A percentile compares a stretch with the other conserved stretches of the same genome.
Conservation (phyloP, 352 stramenopile genomes). For the Pythium volutum region DNA sequence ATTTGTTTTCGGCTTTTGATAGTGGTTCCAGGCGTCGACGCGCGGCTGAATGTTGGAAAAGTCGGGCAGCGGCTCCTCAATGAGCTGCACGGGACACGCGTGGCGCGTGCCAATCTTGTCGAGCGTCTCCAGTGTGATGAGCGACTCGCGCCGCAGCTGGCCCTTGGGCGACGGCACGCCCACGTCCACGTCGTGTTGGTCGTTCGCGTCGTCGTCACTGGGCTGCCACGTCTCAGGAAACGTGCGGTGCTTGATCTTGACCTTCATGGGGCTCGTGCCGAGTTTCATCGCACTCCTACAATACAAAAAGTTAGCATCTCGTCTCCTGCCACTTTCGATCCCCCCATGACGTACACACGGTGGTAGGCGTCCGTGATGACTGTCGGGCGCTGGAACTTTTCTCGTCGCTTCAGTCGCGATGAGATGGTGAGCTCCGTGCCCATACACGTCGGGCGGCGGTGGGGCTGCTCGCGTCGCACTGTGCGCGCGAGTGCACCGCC, state of each 20-base stretch:
- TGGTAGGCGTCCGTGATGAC: slow-evolving; percentile 69
- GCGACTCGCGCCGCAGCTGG: slow-evolving; percentile 44
- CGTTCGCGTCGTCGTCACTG: slow-evolving; percentile 3
- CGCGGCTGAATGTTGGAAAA: slow-evolving; percentile 52
- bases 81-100: slow-evolving; percentile 62
- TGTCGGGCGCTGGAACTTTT: slow-evolving; percentile 61
- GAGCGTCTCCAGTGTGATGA: slow-evolving; percentile 62
- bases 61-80: slow-evolving; percentile 50
- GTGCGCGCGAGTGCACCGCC: slow-evolving; percentile 42
- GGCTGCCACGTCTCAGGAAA: slow-evolving; percentile 36
- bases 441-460: slow-evolving; percentile 42
- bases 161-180: slow-evolving; percentile 57
- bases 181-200: slow-evolving; percentile 32
- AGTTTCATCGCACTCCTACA: slow-evolving; percentile 71
- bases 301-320: background rate
- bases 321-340: too few relatives aligned
- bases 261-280: slow-evolving; percentile 48
- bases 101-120: slow-evolving; percentile 76
- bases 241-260: slow-evolving; percentile 42
- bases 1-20: slow-evolving; percentile 38
- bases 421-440: slow-evolving; percentile 45
- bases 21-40: slow-evolving; percentile 63
- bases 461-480: slow-evolving; percentile 29
- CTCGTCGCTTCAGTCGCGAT: slow-evolving; percentile 55
- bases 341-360: slow-evolving; percentile 48